Conservation (phyloP, 2,329 filamentous ascomycete species). For the Saccharata proteae region DNA sequence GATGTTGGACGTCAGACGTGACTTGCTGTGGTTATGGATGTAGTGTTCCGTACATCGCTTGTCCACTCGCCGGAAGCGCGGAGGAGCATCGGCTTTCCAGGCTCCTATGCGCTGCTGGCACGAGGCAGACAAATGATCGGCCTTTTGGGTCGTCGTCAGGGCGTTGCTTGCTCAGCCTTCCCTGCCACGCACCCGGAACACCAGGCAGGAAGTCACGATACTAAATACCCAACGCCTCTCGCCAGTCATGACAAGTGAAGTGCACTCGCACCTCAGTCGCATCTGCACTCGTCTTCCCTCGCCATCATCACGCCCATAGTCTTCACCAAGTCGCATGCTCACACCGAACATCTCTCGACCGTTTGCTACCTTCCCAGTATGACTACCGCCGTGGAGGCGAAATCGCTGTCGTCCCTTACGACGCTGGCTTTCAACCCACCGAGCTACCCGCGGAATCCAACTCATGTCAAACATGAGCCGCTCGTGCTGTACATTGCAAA, state of each 20-base stretch:
- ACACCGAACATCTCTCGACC: neutral
- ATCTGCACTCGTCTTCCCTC: neutral
- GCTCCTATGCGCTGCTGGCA: no score
- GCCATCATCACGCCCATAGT: neutral
- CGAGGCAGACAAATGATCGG: no score
- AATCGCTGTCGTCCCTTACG: constrained; percentile 69
- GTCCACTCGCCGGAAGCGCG: no score
- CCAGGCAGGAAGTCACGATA: no score
- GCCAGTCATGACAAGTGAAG: no score
- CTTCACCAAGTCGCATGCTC: neutral
- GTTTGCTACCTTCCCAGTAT: constrained; percentile 1
- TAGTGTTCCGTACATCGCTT: no score
- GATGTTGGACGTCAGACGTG: no score
- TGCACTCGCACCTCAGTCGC: no score
- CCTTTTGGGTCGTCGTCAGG: no score
- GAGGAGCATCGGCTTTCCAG: no score
- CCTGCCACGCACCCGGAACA: constrained; percentile 6
- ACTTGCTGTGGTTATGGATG: no score
- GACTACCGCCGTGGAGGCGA: constrained; percentile 53
- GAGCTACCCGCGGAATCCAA: constrained; percentile 67
- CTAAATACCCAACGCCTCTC: no score
- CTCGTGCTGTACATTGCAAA: constrained; percentile 83
- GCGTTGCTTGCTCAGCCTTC: constrained; percentile 8
- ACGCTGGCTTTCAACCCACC: constrained; percentile 76
- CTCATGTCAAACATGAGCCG: constrained; percentile 54